These are phyloP conservation scores for Musa balbisiana DNA, from an alignment of 202 grass and related monocot genomes.

Conservation along the genomic window DNA sequence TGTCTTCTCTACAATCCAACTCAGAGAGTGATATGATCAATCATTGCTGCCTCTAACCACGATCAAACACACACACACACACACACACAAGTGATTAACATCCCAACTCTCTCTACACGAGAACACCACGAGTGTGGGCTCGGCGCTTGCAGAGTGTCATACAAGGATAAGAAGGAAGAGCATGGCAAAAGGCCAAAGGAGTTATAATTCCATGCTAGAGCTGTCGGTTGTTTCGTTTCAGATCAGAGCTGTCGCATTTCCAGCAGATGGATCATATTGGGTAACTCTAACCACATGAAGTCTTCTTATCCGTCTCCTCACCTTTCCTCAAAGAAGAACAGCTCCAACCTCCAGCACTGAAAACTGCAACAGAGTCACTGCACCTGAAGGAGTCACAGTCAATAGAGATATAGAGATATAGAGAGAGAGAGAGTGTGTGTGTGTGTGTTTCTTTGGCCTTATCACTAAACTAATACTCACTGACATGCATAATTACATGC, in stretches of 20 bases:
- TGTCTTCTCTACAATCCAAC: background rate
- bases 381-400: no score
- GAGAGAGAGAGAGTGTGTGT: no score
- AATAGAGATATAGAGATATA: no score
- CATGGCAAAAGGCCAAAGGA: conserved; percentile 20
- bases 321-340: background rate
- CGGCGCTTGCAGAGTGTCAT: background rate
- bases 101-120: background rate
- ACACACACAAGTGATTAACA: conserved; percentile 20
- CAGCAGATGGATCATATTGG: conserved; percentile 51
- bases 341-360: no score
- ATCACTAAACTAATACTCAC: no score
- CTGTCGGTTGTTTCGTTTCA: conserved; percentile 80
- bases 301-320: conserved; percentile 22
- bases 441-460: no score
- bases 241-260: conserved; percentile 68
- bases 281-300: conserved; percentile 46
- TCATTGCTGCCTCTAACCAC: conserved; percentile 1
- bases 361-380: no score
- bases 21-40: background rate
- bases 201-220: conserved; percentile 50
- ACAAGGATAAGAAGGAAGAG: conserved; percentile 7
- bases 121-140: background rate
- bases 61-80: background rate
- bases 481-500: no score